Conservation (phyloP, 164 flowering plant species). For the Litsea cubeba region DNA sequence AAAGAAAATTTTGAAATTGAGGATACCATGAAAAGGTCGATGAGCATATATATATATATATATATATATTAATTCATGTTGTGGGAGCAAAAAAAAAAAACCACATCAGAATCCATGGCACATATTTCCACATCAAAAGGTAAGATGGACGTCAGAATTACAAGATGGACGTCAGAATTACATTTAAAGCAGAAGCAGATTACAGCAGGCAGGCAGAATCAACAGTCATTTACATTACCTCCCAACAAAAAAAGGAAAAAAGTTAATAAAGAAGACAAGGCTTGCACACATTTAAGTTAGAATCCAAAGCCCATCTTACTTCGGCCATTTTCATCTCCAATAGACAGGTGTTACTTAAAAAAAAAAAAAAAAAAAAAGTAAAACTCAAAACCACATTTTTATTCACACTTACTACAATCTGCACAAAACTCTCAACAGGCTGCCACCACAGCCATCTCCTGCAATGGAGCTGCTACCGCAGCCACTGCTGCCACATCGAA, state of each 20-base stretch:
- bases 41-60: no score
- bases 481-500: neutral
- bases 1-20: no score
- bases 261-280: neutral
- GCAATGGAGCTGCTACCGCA: neutral
- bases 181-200: neutral
- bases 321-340: neutral
- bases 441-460: conserved; percentile 5
- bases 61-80: no score
- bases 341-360: neutral
- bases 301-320: neutral
- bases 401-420: conserved; percentile 34
- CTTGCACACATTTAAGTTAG: neutral
- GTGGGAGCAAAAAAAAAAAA: no score
- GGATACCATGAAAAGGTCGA: no score
- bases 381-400: conserved; percentile 19
- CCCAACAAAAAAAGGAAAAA: neutral
- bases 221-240: neutral
- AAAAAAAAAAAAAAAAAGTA: conserved; percentile 1
- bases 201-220: neutral
- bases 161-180: neutral
- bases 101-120: neutral
- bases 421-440: conserved; percentile 9
- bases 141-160: neutral
- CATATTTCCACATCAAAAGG: neutral